These are phyloP conservation scores for Lithospermum erythrorhizon DNA, from an alignment of 257 asterid species.

Conservation along the genomic window DNA sequence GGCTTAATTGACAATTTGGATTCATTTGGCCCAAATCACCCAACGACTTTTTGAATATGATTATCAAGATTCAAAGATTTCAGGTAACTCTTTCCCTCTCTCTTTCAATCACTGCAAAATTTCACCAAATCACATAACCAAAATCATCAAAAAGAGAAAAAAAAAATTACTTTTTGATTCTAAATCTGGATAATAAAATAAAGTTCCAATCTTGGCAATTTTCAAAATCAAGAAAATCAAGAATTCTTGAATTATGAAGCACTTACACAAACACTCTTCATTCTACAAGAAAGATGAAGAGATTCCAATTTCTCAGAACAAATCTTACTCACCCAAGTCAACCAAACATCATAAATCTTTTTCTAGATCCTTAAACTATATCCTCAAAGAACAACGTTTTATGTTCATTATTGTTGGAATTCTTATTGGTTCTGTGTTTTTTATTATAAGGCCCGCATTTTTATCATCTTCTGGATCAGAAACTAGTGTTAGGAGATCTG, in stretches of 20 bases:
- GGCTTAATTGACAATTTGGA: too few species aligned
- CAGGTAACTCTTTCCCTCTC: too few species aligned
- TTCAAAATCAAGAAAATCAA: not conserved
- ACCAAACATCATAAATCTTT: slow-evolving; percentile 55
- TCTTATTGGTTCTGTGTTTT: slow-evolving; percentile 65
- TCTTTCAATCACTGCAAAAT: too few species aligned
- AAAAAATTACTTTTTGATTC: too few species aligned
- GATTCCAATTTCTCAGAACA: slow-evolving; percentile 26
- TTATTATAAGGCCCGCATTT: slow-evolving; percentile 55
- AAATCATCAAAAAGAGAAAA: too few species aligned
- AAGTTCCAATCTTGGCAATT: not conserved
- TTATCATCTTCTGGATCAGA: slow-evolving; percentile 20
- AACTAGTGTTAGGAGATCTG: too few species aligned
- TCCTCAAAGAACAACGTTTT: slow-evolving; percentile 77
- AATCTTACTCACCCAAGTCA: slow-evolving; percentile 76
- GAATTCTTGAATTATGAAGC: slow-evolving; percentile 36
- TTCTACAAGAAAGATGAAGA: slow-evolving; percentile 52
- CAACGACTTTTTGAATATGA: too few species aligned
- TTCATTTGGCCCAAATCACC: too few species aligned
- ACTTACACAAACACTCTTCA: slow-evolving; percentile 41
- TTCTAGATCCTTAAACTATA: slow-evolving; percentile 63
- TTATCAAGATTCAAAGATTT: too few species aligned
- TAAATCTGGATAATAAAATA: too few species aligned
- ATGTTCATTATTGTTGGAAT: slow-evolving; percentile 69
- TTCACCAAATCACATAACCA: too few species aligned